Conservation (phyloP, 1,284 basidiomycete species). For the Pholiota adiposa region DNA sequence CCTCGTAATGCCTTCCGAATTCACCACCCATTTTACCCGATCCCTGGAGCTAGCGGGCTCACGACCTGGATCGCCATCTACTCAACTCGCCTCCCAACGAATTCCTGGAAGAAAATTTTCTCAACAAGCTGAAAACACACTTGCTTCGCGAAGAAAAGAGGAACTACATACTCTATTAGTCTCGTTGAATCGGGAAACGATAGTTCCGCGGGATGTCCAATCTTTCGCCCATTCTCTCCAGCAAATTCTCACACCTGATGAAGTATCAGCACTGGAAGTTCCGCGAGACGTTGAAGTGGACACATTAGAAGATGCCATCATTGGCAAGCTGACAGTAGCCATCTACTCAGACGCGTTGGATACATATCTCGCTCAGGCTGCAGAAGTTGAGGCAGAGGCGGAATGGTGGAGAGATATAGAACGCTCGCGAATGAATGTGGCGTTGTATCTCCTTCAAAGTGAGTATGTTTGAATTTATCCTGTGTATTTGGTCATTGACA, state of each 20-base stretch:
- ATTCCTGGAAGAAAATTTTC: neutral
- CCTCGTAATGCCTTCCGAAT: constrained; percentile 27
- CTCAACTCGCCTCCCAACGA: neutral
- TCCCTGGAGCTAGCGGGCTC: constrained; percentile 15
- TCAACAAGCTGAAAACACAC: neutral
- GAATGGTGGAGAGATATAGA: constrained; percentile 79
- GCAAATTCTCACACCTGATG: neutral
- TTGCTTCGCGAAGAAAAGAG: constrained; percentile 9
- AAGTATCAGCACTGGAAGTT: neutral
- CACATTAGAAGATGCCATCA: constrained; percentile 36
- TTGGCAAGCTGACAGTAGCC: constrained; percentile 53
- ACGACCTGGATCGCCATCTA: constrained; percentile 17
- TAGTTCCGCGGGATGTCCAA: constrained; percentile 15
- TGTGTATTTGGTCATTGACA: constrained; percentile 6
- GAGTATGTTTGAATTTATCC: constrained; percentile 26
- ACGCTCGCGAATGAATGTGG: constrained; percentile 52
- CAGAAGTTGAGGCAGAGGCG: constrained; percentile 66
- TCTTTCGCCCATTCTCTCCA: constrained; percentile 6
- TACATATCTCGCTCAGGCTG: constrained; percentile 61
- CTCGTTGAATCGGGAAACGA: constrained; percentile 18
- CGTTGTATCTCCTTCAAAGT: constrained; percentile 73
- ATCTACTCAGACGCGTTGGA: constrained; percentile 66
- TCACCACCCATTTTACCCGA: constrained; percentile 26
- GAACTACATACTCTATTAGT: constrained; percentile 23
- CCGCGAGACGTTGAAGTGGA: constrained; percentile 34